Base-by-base conservation (phyloP, 2,329 filamentous ascomycete genomes). In the Colletotrichum sp. region DNA sequence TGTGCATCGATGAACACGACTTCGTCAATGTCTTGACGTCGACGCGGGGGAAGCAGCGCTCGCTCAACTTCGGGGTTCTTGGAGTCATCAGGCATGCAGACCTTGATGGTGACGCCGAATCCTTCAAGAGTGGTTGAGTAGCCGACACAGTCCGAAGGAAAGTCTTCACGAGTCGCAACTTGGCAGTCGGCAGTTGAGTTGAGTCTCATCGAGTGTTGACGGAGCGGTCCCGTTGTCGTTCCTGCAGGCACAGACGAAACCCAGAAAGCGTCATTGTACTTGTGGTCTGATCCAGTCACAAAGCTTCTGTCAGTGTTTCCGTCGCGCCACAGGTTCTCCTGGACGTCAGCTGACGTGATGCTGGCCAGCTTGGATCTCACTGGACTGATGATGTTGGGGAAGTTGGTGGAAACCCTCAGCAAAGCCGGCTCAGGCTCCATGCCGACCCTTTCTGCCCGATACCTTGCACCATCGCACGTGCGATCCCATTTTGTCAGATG, bases 131-230 rank as follows among this genome's bases (percentile, higher is more conserved):
- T 62, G 13, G 64, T 73, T 16, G 73, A 30, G 59, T 73, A 69
- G 12, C 75, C 75, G 14, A 66, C 56, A 9, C 75, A 77, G 16
- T 26, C 36, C 48, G 30, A 38, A 13, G 75, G 75, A 30, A 73
- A 73, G 13, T 76, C 64, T 2, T 76, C 75, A 14, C 26, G 55
- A 16, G 21, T 56, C 13, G 43, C 61, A 14, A 48, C 65, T 21
- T 67, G 24, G 30, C 75, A 77, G 28, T 62, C 62, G 4, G 48
- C 69, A 26, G 73, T 72, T 7, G 75, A 77, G 34, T 63, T 77
- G 36, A 77, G 28, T 24, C 75, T 63, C 34, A 77, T 69, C 2
- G 75, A 76, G 65, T 76, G 75, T 21, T 76, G 73, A 28, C 73
- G 65, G 26, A 76, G 73, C 10, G 67, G 72, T 12, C 73, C 75